Percentiles rank a stretch among this genome's conserved stretches.
Evolutionary conservation across 2,329 filamentous ascomycete species (phyloP).

Genomic region (Claviceps lovelessii): DNA sequence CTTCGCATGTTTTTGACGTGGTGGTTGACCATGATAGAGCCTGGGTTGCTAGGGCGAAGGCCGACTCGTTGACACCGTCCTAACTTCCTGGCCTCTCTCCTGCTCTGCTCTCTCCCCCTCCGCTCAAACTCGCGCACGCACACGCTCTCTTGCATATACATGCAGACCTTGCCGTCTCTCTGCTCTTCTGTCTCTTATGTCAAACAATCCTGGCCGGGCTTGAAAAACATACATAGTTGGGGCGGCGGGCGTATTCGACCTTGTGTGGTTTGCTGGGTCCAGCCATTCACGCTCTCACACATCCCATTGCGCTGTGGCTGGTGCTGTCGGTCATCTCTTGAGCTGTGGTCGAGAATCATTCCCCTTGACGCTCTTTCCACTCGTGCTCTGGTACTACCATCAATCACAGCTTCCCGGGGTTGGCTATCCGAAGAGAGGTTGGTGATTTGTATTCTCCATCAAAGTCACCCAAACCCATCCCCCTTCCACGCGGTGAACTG

Average conservation of each 20-base stretch:
- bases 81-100: not conserved
- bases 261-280: constrained; percentile 4
- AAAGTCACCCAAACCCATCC: not conserved
- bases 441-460: constrained; percentile 2
- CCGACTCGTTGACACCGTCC: constrained; percentile 2
- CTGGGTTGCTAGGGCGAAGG: not conserved
- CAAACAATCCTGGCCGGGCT: constrained; percentile 2
- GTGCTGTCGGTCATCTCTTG: not conserved
- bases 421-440: constrained; percentile 2
- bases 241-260: constrained; percentile 1
- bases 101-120: not conserved
- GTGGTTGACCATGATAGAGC: constrained; percentile 2
- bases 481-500: not conserved
- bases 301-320: constrained; percentile 3
- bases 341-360: not conserved
- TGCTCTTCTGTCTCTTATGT: not conserved
- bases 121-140: not conserved
- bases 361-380: not conserved
- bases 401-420: constrained; percentile 2
- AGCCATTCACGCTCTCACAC: constrained; percentile 4
- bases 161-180: not conserved
- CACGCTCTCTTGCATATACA: not conserved
- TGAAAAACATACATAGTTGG: not conserved
- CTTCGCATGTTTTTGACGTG: not conserved
- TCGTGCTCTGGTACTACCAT: not conserved